Conservation (phyloP, 2,329 filamentous ascomycete species). For the Aspergillaceae sp. region DNA sequence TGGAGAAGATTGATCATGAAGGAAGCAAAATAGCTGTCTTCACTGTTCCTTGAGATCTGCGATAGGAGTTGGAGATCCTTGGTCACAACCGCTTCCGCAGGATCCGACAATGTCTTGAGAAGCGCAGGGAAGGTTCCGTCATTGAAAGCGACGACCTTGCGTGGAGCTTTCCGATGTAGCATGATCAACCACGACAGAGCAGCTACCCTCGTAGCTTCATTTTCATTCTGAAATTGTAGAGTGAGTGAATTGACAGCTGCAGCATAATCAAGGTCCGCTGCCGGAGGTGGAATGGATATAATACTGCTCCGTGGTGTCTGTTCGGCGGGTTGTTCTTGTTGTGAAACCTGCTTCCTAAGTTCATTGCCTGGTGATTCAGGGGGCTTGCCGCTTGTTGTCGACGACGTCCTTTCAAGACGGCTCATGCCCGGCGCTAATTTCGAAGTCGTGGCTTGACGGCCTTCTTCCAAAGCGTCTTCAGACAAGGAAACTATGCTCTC, state of each 20-base stretch:
- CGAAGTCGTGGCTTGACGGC: slow-evolving; percentile 26
- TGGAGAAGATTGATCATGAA: slow-evolving; percentile 97
- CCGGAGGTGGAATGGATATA: slow-evolving; percentile 39
- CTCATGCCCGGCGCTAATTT: slow-evolving; percentile 34
- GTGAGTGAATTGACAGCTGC: slow-evolving; percentile 90
- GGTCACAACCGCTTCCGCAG: slow-evolving; percentile 89
- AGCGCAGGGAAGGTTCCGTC: slow-evolving; percentile 94
- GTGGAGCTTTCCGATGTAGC: slow-evolving; percentile 89
- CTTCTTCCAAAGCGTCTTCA: slow-evolving; percentile 51
- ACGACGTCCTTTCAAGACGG: slow-evolving; percentile 32
- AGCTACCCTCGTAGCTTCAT: slow-evolving; percentile 89
- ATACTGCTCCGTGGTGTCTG: slow-evolving; percentile 39
- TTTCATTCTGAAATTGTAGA: slow-evolving; percentile 87
- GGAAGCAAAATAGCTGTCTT: slow-evolving; percentile 93
- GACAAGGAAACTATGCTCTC: slow-evolving; percentile 89
- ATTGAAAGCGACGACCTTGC: slow-evolving; percentile 89
- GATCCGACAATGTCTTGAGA: slow-evolving; percentile 91
- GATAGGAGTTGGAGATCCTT: slow-evolving; percentile 88
- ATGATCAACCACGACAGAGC: slow-evolving; percentile 95
- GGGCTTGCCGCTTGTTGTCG: slow-evolving; percentile 27
- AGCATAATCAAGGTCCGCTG: slow-evolving; percentile 79
- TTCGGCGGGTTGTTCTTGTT: slow-evolving; percentile 23
- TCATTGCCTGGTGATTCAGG: slow-evolving; percentile 21
- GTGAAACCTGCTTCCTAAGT: slow-evolving; percentile 22
- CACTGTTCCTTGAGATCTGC: slow-evolving; percentile 91